Percentiles rank a stretch among this genome's conserved stretches.
These are phyloP conservation scores for Caryopteris hybrid DNA, from an alignment of 305 asterid genomes.

Conservation along the genomic window DNA sequence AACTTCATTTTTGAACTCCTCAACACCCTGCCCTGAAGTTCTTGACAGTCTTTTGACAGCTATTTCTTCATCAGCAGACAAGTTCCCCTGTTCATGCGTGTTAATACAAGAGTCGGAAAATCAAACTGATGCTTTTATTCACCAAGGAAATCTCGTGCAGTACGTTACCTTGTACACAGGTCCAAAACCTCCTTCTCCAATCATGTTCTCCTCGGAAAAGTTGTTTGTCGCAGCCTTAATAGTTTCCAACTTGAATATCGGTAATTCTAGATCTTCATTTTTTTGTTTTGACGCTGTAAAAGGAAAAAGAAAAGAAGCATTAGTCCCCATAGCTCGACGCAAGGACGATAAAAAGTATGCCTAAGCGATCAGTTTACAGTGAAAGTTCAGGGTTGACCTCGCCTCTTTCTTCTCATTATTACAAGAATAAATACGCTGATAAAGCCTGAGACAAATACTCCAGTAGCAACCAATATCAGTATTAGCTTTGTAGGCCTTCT, in stretches of 20 bases:
- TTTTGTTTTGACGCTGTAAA: not conserved
- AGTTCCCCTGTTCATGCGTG: constrained; percentile 10
- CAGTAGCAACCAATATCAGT: constrained; percentile 8
- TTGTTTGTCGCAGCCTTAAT: constrained; percentile 31
- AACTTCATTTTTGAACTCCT: constrained; percentile 15
- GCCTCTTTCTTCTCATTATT: not conserved
- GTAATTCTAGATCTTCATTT: constrained; percentile 13
- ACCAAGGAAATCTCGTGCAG: not conserved
- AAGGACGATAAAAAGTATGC: too few species aligned
- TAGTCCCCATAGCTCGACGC: too few species aligned
- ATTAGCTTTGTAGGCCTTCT: not conserved
- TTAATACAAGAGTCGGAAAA: not conserved
- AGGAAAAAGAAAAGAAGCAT: not conserved
- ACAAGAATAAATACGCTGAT: not conserved
- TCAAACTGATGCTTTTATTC: not conserved
- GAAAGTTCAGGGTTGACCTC: too few species aligned
- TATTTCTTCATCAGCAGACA: too few species aligned
- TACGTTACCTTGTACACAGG: constrained; percentile 44
- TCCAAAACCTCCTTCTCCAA: constrained; percentile 46
- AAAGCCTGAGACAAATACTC: constrained; percentile 12
- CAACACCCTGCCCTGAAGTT: constrained; percentile 8
- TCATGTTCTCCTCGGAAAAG: constrained; percentile 18
- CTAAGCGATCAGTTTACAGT: too few species aligned
- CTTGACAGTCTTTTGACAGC: constrained; percentile 14
- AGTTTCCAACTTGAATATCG: constrained; percentile 15